Evolutionary conservation across 2,329 filamentous ascomycete genomes (phyloP).

Genomic region (Geosmithia morbida): DNA sequence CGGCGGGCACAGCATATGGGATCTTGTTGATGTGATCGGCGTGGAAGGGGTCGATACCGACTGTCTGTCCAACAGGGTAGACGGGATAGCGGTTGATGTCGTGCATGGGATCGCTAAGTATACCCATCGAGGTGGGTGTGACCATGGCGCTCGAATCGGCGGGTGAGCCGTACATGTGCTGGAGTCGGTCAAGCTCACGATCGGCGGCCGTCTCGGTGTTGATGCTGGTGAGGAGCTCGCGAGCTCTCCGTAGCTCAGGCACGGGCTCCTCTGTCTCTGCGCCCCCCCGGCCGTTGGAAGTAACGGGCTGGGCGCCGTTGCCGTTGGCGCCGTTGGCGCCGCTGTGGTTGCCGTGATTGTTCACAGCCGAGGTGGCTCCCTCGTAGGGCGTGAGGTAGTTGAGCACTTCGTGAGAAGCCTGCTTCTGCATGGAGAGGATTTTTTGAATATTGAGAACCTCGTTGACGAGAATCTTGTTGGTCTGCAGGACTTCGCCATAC

Average conservation of each 20-base stretch:
- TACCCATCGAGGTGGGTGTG: constrained; percentile 25
- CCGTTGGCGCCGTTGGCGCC: no score
- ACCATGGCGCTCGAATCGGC: constrained; percentile 33
- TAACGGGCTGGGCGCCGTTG: not conserved
- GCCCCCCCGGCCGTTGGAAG: constrained; percentile 13
- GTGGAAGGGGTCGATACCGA: constrained; percentile 90
- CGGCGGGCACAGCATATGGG: constrained; percentile 62
- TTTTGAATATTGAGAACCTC: constrained; percentile 48
- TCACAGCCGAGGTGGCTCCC: constrained; percentile 4
- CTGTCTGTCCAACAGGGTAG: constrained; percentile 80
- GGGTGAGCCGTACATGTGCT: constrained; percentile 37
- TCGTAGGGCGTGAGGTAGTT: constrained; percentile 37
- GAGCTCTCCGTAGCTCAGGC: constrained; percentile 37
- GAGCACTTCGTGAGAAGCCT: constrained; percentile 43
- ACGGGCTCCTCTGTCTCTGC: constrained; percentile 33
- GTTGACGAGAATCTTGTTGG: constrained; percentile 46
- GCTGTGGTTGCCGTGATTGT: no score
- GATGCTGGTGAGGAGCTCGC: constrained; percentile 39
- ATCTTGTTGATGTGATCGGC: constrained; percentile 92
- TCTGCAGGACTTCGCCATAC: constrained; percentile 60
- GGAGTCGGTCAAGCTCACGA: constrained; percentile 39
- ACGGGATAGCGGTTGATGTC: constrained; percentile 52
- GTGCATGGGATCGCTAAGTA: constrained; percentile 38
- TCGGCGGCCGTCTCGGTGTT: constrained; percentile 36
- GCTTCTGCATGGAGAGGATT: constrained; percentile 41